These are phyloP conservation scores for Corrigiola litoralis DNA, from an alignment of 179 eudicot genomes.

Conservation along the genomic window DNA sequence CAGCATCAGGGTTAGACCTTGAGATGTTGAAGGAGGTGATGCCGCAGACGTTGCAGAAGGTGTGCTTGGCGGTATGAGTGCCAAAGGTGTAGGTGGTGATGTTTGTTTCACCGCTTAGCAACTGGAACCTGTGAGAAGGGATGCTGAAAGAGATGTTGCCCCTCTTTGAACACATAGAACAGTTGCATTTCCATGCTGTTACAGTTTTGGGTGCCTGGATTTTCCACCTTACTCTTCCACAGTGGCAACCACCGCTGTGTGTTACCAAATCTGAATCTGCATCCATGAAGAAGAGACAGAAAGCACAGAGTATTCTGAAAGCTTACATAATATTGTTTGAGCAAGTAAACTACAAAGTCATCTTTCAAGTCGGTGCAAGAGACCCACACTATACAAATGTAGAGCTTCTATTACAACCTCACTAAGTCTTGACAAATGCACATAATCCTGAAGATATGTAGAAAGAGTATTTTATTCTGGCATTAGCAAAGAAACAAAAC, in stretches of 20 bases:
- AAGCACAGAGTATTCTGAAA: background rate
- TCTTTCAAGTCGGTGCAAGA: too few relatives aligned
- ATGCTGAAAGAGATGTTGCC: conserved; percentile 12
- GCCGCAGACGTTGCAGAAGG: conserved; percentile 71
- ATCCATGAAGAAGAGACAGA: background rate
- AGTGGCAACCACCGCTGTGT: conserved; percentile 19
- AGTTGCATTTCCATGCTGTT: conserved; percentile 13
- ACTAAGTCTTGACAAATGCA: too few relatives aligned
- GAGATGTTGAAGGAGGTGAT: conserved; percentile 71
- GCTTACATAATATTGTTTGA: background rate
- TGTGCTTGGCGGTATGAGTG: conserved; percentile 70
- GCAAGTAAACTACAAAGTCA: too few relatives aligned
- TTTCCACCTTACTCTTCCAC: conserved; percentile 4
- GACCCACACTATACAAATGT: too few relatives aligned
- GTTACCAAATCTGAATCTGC: background rate
- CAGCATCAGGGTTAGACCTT: conserved; percentile 62
- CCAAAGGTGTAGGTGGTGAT: conserved; percentile 65
- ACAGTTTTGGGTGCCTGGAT: conserved; percentile 3
- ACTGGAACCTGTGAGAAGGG: background rate
- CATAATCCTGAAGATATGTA: too few relatives aligned
- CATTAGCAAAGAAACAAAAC: too few relatives aligned
- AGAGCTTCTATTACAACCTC: too few relatives aligned
- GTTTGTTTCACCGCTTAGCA: conserved; percentile 39
- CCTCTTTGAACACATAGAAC: conserved; percentile 16
- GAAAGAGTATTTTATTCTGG: too few relatives aligned